Evolutionary conservation across 78 protist genomes (phyloP), one percentile per base, ranked within the genome.

Genomic region (Blattamonas nauphoetae): DNA sequence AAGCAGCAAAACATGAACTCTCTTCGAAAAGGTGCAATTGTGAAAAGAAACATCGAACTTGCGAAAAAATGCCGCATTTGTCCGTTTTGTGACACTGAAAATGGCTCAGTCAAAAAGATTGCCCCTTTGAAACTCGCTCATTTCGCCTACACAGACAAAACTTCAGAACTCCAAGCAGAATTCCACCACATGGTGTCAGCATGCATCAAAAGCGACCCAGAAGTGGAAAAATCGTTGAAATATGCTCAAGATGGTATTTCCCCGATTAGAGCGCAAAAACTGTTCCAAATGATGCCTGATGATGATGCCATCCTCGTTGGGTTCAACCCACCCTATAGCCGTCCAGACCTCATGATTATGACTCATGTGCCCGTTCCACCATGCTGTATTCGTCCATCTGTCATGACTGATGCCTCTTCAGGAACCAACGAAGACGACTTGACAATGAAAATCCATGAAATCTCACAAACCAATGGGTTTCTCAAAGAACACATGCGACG

Each of bases 401-500:
- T 97, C 29, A 84, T 87, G 29, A 86, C 91, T 92, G 94, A 91
- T 64, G 80, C 86, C 38, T 0, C 84, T 32, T 1, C 45, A 1
- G 92, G 94, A n/a, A 44, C 88, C 45, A 96, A 96, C 86, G 99
- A 98, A 41, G 99, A 98, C 87, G 99, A 97, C 83, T 71, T 98
- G 11, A 96, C 99, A 1, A 86, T 93, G 89, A 96, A 95, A 77
- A 55, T 94, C 11, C 0, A 86, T 42, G 45, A 94, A 34, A 95
- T 96, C 0, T 35, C 93, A 45, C 86, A 85, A 32, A 87, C 91
- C 81, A 95, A 94, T 83, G 89, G 91, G 32, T 33, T 90, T 64
- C 90, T 96, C 4, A 41, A 82, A 2, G 1, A 78, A 29, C 78
- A 82, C 44, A 83, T 91, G 45, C 83, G 29, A 2, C 63, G 5